Evolutionary conservation across 805 yeast species (phyloP).

Genomic region (Pichia paraexigua): DNA sequence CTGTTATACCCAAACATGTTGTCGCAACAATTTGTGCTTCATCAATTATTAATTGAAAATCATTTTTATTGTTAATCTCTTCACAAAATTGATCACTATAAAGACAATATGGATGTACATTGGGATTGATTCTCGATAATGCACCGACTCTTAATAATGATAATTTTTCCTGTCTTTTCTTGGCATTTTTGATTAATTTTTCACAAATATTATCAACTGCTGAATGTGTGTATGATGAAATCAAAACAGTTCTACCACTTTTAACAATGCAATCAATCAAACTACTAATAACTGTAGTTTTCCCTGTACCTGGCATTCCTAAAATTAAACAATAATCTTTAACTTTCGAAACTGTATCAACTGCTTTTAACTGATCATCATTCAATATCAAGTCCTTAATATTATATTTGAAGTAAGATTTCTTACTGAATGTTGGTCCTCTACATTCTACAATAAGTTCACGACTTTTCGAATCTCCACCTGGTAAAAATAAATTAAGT

Average conservation of each 20-base stretch:
- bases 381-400: conserved; percentile 36
- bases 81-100: conserved; percentile 27
- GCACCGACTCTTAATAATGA: conserved; percentile 65
- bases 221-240: conserved; percentile 87
- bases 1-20: conserved; percentile 74
- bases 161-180: conserved; percentile 13
- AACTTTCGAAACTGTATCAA: conserved; percentile 54
- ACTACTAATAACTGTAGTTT: conserved; percentile 81
- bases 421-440: conserved; percentile 34
- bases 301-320: conserved; percentile 99
- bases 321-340: conserved; percentile 72
- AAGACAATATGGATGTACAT: conserved; percentile 46
- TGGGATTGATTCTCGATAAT: conserved; percentile 50
- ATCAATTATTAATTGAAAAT: conserved; percentile 40
- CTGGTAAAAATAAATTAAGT: conserved; percentile 51
- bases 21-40: conserved; percentile 74
- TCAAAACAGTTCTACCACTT: conserved; percentile 57
- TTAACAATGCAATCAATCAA: conserved; percentile 54
- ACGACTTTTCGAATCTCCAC: conserved; percentile 37
- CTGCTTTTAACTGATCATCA: conserved; percentile 62
- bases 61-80: conserved; percentile 31
- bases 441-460: conserved; percentile 46
- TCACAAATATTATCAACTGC: conserved; percentile 90
- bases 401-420: conserved; percentile 18
- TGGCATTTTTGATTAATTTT: conserved; percentile 41